These are phyloP conservation scores for Sisymbrium altissimum DNA, from an alignment of 345 rosid genomes.

Conservation along the genomic window DNA sequence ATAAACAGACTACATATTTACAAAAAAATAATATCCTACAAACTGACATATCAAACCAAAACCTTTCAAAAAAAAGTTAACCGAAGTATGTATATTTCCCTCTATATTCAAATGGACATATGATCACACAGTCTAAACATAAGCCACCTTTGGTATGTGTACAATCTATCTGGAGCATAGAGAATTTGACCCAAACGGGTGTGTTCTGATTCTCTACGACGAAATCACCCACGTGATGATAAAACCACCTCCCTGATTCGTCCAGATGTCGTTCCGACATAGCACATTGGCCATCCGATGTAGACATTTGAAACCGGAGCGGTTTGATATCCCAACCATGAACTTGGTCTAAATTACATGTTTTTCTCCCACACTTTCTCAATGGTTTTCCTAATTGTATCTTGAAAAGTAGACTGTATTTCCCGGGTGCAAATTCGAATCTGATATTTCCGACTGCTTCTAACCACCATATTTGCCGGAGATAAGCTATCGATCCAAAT, in stretches of 20 bases:
- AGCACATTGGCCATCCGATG: conserved; percentile 60
- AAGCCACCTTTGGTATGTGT: conserved; percentile 96
- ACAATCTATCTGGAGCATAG: conserved; percentile 93
- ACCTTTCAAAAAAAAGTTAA: neutral
- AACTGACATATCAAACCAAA: neutral
- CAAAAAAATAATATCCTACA: conserved; percentile 4
- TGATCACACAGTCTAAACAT: conserved; percentile 69
- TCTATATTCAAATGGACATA: conserved; percentile 55
- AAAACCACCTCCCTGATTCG: conserved; percentile 66
- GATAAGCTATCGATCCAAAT: conserved; percentile 72
- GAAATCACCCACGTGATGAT: conserved; percentile 74
- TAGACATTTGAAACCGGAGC: conserved; percentile 66
- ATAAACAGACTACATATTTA: neutral
- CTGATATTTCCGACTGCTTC: conserved; percentile 73
- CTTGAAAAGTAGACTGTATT: conserved; percentile 67
- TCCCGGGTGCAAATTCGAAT: conserved; percentile 73
- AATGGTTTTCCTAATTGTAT: conserved; percentile 63
- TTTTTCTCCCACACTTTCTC: conserved; percentile 56
- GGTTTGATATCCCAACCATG: conserved; percentile 93
- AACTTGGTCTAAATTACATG: conserved; percentile 64
- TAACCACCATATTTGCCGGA: conserved; percentile 97
- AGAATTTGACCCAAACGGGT: conserved; percentile 55
- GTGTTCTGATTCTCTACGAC: conserved; percentile 39
- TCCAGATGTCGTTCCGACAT: conserved; percentile 52
- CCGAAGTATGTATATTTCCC: conserved; percentile 23